phyloP scores from a whole-genome alignment of 345 rosid genomes.

The Lenwebbia sp. region DNA sequence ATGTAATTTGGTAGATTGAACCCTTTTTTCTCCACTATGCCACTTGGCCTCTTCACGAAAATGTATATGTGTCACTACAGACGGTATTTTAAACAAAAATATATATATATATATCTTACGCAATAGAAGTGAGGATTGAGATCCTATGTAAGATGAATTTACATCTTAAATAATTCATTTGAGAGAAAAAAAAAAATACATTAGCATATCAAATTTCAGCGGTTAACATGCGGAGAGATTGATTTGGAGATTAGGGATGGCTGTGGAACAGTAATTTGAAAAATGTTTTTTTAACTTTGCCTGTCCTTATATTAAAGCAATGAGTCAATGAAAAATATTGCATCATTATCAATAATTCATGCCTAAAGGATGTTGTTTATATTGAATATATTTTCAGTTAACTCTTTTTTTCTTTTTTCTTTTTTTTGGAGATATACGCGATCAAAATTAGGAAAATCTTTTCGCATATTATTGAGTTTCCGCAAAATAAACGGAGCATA shows the following conservation, averaged over 20 bases:
- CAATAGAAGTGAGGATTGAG: not conserved
- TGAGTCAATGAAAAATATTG: not conserved
- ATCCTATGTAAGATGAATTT: not conserved
- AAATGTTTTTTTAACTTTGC: not conserved
- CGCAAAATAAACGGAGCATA: rapidly evolving
- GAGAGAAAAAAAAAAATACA: not conserved
- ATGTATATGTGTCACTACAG: no score
- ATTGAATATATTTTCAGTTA: not conserved
- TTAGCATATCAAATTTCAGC: not conserved
- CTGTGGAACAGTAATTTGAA: not conserved
- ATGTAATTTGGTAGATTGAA: not conserved
- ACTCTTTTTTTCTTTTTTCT: not conserved
- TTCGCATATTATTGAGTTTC: not conserved
- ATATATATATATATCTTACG: no score
- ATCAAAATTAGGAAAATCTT: no score
- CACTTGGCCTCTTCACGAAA: not conserved
- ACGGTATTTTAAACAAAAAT: not conserved
- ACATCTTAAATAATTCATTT: not conserved
- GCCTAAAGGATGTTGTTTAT: not conserved
- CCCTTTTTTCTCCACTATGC: not conserved
- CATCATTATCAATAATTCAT: rapidly evolving
- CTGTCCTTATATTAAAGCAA: not conserved
- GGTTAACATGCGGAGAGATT: not conserved
- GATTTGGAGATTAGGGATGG: not conserved
- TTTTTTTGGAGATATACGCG: no score